Base-by-base conservation (phyloP, 2,329 filamentous ascomycete species). In the Ambrosiella cleistominuta region DNA sequence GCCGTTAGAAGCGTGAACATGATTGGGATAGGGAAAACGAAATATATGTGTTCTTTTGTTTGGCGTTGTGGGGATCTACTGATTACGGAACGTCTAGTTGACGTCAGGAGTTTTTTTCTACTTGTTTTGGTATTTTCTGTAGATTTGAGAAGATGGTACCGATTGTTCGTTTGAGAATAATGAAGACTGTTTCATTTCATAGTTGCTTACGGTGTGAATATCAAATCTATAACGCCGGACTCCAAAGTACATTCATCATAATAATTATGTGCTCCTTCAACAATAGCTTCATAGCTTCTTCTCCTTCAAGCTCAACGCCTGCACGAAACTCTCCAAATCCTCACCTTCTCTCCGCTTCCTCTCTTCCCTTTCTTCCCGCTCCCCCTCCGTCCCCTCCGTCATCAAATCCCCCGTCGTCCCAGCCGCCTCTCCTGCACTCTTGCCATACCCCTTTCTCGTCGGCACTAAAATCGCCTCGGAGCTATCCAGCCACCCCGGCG, bases 401-500 rank as follows among this genome's bases (percentile, higher is more conserved):
- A 60, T 62, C 15, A 64, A 63, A 5, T 62, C 62, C 7, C 60
- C 58, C 4, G 63, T n/a, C 45, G 12, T 12, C 45, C 13, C 9
- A 9, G 13, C 13, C 6, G 15, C 45, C 45, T 35, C 52, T 59
- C 65, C 63, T 67, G 2, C 63, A 59, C 27, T 69, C 64, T n/a
- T 66, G 65, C 15, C 2, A 8, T 13, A 47, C 11, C 19, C 44
- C n/a, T 8, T 17, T 13, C 44, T 13, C 42, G 42, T 7, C 39
- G n/a, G 4, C 39, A 11, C 27, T 9, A 44, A 6, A 17, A 44
- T 55, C 4, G 6, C 64, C 74, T 77, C 70, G 85, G 80, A 0
- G 86, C 86, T 69, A 65, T 91, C 86, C 64, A 91, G 70, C 84
- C 86, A 93, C 0, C 87, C 86, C 0, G 86, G 87, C 9, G 87